phyloP scores from a whole-genome alignment of 345 rosid genomes.

The Carallia pectinifolia region DNA sequence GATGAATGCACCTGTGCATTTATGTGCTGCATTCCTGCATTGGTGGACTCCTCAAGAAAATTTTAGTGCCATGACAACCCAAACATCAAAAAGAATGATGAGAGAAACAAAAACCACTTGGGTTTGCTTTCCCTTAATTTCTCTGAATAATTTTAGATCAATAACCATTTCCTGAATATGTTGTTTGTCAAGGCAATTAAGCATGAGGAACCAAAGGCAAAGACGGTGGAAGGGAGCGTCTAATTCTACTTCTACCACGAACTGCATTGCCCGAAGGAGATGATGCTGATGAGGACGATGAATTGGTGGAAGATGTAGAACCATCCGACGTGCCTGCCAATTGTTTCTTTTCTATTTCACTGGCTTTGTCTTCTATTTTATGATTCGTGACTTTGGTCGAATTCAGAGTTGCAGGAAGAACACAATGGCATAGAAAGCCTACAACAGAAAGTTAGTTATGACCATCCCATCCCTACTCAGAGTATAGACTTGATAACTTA shows the following conservation, averaged over 20 bases:
- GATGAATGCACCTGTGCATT: conserved; percentile 20
- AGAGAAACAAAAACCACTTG: background rate
- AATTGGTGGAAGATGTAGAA: conserved; percentile 41
- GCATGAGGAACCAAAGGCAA: conserved; percentile 50
- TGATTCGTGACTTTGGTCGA: conserved; percentile 58
- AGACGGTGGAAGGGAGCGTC: conserved; percentile 57
- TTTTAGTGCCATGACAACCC: conserved; percentile 23
- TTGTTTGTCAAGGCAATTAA: conserved; percentile 33
- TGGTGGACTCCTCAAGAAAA: background rate
- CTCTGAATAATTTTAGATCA: conserved; percentile 3
- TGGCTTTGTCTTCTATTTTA: conserved; percentile 55
- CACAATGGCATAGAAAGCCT: conserved; percentile 91
- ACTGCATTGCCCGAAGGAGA: conserved; percentile 47
- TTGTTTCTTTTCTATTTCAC: conserved; percentile 64
- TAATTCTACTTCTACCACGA: conserved; percentile 75
- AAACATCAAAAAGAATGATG: background rate
- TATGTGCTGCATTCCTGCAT: conserved; percentile 23
- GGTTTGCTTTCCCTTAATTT: conserved; percentile 6
- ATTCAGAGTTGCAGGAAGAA: conserved; percentile 77
- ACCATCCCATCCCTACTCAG: too few relatives aligned
- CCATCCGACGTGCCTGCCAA: conserved; percentile 45
- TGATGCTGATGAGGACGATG: conserved; percentile 60
- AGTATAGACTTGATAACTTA: too few relatives aligned
- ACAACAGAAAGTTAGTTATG: background rate
- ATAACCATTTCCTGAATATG: background rate